Conservation (phyloP, 352 stramenopile species). For the Heterotrichella gracilis region DNA sequence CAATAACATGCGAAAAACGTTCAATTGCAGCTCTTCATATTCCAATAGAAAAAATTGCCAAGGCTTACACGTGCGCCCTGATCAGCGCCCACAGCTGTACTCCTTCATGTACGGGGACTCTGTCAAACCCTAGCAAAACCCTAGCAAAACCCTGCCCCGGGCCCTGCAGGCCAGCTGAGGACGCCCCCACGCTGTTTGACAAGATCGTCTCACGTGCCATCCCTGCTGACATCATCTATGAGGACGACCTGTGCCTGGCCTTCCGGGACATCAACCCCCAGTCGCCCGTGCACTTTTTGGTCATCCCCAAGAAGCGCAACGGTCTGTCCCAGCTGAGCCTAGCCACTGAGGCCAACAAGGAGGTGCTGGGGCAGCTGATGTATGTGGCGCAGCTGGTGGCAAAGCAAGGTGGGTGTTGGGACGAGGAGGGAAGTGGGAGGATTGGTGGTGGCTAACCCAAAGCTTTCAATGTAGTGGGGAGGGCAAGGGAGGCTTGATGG, state of each 20-base stretch:
- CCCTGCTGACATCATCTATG: slow-evolving; percentile 63
- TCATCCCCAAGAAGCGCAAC: slow-evolving; percentile 73
- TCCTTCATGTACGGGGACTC: no score
- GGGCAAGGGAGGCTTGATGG: no score
- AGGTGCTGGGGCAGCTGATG: slow-evolving; percentile 59
- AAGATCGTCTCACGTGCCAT: slow-evolving; percentile 77
- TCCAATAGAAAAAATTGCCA: no score
- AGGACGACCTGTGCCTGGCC: slow-evolving; percentile 62
- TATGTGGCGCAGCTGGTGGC: slow-evolving; percentile 57
- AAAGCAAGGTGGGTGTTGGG: slow-evolving; percentile 44
- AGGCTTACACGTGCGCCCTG: no score
- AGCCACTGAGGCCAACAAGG: slow-evolving; percentile 36
- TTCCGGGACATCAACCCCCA: slow-evolving; percentile 86
- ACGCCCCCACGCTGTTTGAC: slow-evolving; percentile 71
- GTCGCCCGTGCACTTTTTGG: slow-evolving; percentile 65
- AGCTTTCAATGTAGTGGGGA: no score
- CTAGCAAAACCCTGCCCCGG: no score
- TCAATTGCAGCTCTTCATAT: no score
- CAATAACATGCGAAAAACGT: no score
- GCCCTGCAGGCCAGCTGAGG: no score
- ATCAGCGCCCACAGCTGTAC: no score
- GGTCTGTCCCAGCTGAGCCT: slow-evolving; percentile 53
- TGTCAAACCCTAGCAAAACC: no score
- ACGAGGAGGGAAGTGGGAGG: slow-evolving; percentile 21
- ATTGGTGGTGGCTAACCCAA: no score